Evolutionary conservation across 495 filamentous ascomycete genomes (phyloP), one percentile per base, ranked within the genome.

Genomic region (Penicillium macrosclerotiorum): DNA sequence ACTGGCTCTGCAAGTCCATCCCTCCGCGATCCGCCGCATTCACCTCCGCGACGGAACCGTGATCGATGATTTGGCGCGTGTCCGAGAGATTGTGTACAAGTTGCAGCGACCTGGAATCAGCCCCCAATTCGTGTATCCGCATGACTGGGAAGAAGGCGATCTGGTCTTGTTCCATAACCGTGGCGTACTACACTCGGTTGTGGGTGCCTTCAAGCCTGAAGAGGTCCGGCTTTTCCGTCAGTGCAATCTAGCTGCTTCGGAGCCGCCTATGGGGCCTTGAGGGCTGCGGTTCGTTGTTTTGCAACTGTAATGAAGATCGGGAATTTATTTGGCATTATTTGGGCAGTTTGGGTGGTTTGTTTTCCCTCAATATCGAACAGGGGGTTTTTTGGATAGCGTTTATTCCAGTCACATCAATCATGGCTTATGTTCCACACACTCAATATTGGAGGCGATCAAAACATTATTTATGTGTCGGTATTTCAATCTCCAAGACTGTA

Each of bases 111-210:
- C 85, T 0, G 85, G 74, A 0, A 88, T 88, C 46, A 77, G 74
- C 14, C 84, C 86, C 1, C 60, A 73, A 43, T 74, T 73, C 50
- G 86, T 88, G 24, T 88, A 88, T 62, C 63, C 83, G 8, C 82
- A 88, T 62, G 85, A 88, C 51, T 88, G 85, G 85, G 73, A 80
- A 49, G 81, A 86, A 52, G 84, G 85, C 6, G 84, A 87, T 52
- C 63, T 87, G 40, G 85, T 88, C 3, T 61, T 89, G 24, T 88
- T 89, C 60, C 81, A 88, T 53, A 88, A 88, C 57, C 78, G 83
- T 8, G 85, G 84, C 1, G 74, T 87, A 16, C 51, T 88, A 39
- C 85, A 90, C 61, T 80, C 78, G 3, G 84, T 89, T 27, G 85
- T 88, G 0, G 86, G 85, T 1, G 83, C 83, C 1, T 89, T 90